These are phyloP conservation scores for Bipolaris cookei DNA, from an alignment of 2,329 filamentous ascomycete genomes.

Conservation along the genomic window DNA sequence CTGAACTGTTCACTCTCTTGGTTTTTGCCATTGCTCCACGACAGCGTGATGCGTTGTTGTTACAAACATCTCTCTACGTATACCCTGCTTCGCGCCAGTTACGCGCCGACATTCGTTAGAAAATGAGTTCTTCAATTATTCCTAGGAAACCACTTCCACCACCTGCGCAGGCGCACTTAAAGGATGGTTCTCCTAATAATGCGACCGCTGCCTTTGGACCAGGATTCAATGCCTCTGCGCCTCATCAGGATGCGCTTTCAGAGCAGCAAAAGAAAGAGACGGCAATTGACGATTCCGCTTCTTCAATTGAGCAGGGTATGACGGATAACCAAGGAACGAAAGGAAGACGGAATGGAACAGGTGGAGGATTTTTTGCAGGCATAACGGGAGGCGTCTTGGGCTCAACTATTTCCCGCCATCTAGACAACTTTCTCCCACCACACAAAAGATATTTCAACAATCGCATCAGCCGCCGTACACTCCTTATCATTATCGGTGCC, in stretches of 20 bases:
- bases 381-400: constrained; percentile 14
- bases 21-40: not conserved
- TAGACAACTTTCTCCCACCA: constrained; percentile 48
- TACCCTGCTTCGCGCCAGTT: constrained; percentile 2
- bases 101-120: constrained; percentile 18
- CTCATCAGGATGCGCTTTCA: constrained; percentile 9
- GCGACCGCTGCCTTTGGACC: constrained; percentile 9
- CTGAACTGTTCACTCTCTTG: constrained; percentile 15
- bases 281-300: not conserved
- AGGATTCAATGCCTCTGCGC: constrained; percentile 24
- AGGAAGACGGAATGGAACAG: constrained; percentile 12
- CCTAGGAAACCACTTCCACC: constrained; percentile 31
- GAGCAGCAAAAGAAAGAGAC: constrained; percentile 6
- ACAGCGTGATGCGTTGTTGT: constrained; percentile 8
- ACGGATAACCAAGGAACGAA: constrained; percentile 1
- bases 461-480: constrained; percentile 44
- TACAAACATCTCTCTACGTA: constrained; percentile 18
- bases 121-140: constrained; percentile 31
- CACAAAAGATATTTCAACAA: constrained; percentile 51
- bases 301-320: not conserved
- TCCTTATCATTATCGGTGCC: constrained; percentile 46
- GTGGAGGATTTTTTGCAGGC: constrained; percentile 12
- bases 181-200: constrained; percentile 9
- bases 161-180: constrained; percentile 29
- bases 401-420: constrained; percentile 39